Conservation (phyloP, 768 basidiomycete species). For the Hericium rajendrae region DNA sequence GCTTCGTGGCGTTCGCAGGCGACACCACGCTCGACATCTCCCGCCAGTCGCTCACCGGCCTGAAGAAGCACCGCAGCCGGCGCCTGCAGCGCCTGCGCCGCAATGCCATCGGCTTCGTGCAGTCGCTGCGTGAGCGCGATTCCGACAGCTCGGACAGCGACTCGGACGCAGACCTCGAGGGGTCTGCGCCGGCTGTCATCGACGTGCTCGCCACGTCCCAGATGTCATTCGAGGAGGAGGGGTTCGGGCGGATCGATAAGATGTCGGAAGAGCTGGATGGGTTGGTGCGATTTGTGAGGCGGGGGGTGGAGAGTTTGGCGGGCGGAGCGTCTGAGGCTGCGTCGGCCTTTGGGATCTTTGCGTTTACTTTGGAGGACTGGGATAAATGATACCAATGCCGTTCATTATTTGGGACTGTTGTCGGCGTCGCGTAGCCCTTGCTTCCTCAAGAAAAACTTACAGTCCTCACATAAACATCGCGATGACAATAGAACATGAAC, state of each 20-base stretch:
- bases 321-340: conserved; percentile 51
- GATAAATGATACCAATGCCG: conserved; percentile 26
- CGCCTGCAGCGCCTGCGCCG: conserved; percentile 43
- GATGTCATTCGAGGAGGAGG: conserved; percentile 33
- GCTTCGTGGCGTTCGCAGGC: conserved; percentile 51
- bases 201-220: conserved; percentile 30
- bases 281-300: conserved; percentile 56
- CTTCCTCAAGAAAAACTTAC: too few species aligned
- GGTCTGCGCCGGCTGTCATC: conserved; percentile 20
- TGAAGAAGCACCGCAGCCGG: conserved; percentile 54
- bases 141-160: conserved; percentile 34
- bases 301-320: conserved; percentile 62
- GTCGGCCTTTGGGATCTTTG: conserved; percentile 57
- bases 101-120: conserved; percentile 55
- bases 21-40: conserved; percentile 50
- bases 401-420: too few species aligned
- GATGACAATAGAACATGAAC: not conserved
- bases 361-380: conserved; percentile 77
- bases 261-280: conserved; percentile 64
- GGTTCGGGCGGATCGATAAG: conserved; percentile 43
- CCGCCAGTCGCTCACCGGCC: conserved; percentile 36
- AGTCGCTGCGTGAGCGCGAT: conserved; percentile 21
- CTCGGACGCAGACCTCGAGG: conserved; percentile 18
- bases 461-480: too few species aligned
- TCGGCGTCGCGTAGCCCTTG: too few species aligned